These are phyloP conservation scores for Neurospora sp. DNA, from an alignment of 2,329 filamentous ascomycete species.

Conservation along the genomic window DNA sequence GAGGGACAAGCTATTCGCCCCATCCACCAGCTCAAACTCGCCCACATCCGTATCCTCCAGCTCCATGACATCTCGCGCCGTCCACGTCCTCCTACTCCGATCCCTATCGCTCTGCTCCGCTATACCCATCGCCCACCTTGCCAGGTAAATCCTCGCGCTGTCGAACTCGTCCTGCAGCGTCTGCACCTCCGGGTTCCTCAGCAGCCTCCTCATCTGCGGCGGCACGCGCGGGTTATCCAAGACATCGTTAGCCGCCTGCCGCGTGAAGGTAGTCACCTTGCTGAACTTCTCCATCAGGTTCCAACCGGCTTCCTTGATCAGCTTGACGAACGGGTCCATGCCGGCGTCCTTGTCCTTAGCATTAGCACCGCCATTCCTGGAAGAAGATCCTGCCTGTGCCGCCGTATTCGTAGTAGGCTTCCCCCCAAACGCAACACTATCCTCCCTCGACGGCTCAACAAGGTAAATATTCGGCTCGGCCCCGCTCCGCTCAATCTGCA, in stretches of 20 bases:
- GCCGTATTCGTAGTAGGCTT: conserved; percentile 38
- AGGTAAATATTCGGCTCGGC: conserved; percentile 88
- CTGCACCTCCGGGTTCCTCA: conserved; percentile 89
- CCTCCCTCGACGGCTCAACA: conserved; percentile 77
- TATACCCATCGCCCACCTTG: conserved; percentile 97
- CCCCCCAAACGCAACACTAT: conserved; percentile 69
- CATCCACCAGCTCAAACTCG: conserved; percentile 89
- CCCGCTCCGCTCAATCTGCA: conserved; percentile 70
- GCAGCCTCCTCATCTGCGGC: conserved; percentile 72
- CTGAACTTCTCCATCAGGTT: conserved; percentile 94
- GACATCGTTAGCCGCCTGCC: conserved; percentile 83
- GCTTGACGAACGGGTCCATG: conserved; percentile 90
- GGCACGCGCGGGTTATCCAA: conserved; percentile 86
- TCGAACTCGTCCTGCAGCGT: conserved; percentile 96
- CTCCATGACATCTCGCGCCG: conserved; percentile 81
- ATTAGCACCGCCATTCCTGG: conserved; percentile 13
- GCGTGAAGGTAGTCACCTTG: conserved; percentile 92
- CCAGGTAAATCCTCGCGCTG: conserved; percentile 86
- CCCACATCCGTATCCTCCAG: conserved; percentile 92
- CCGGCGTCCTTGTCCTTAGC: conserved; percentile 46
- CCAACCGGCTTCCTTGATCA: conserved; percentile 91
- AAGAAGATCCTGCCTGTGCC: conserved; percentile 25
- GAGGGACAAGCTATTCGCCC: conserved; percentile 61
- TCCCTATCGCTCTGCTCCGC: conserved; percentile 93
- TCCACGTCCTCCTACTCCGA: conserved; percentile 80